Conservation (phyloP, 345 rosid genomes). For the Durio zibethinus region DNA sequence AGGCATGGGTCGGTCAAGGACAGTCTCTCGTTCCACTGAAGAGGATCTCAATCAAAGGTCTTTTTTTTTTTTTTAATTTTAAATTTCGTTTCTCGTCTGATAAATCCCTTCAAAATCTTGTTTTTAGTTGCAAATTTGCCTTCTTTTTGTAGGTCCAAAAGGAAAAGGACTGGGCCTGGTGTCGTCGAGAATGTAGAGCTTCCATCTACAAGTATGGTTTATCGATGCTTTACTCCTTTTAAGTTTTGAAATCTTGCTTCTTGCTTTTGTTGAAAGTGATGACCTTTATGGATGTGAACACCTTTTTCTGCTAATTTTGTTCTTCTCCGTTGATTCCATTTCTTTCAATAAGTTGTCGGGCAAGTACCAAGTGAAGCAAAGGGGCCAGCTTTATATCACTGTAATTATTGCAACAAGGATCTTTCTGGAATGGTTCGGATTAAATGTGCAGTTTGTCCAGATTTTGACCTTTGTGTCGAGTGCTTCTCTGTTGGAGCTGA, state of each 20-base stretch:
- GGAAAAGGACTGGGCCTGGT: conserved; percentile 48
- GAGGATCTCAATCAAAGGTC: conserved; percentile 49
- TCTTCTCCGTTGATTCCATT: background rate
- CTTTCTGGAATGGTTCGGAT: conserved; percentile 79
- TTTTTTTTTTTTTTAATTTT: background rate
- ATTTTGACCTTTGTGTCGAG: conserved; percentile 92
- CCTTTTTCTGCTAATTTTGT: background rate
- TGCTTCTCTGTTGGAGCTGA: conserved; percentile 91
- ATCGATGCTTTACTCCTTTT: background rate
- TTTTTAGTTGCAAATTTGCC: background rate
- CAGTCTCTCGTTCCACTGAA: conserved; percentile 38
- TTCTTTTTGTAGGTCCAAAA: conserved; percentile 49
- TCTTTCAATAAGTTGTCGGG: conserved; percentile 32
- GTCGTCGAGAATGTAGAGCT: conserved; percentile 43
- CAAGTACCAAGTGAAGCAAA: conserved; percentile 46
- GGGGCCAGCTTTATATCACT: conserved; percentile 57
- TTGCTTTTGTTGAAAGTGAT: background rate
- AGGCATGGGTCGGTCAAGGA: conserved; percentile 50
- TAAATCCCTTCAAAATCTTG: background rate
- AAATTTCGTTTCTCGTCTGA: background rate
- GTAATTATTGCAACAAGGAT: conserved; percentile 90
- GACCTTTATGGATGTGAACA: background rate
- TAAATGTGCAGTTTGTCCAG: conserved; percentile 77
- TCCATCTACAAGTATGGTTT: conserved; percentile 34
- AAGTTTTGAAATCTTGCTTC: background rate